phyloP scores from a whole-genome alignment of 495 filamentous ascomycete species.

The Xylaria intraflava region DNA sequence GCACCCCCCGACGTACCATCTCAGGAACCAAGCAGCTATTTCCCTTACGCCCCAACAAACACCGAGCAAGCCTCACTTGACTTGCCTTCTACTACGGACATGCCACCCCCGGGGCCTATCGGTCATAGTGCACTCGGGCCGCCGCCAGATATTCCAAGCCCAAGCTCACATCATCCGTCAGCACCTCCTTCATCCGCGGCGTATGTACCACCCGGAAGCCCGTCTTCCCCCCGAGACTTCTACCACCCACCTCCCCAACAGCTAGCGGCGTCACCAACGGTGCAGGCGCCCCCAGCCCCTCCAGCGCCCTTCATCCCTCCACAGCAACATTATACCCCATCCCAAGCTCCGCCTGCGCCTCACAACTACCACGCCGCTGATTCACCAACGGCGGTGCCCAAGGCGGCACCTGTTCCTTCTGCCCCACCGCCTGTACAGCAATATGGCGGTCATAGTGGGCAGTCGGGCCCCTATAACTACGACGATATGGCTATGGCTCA shows the following conservation, averaged over 20 bases:
- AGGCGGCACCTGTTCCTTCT: slow-evolving; percentile 1
- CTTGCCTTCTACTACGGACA: slow-evolving; percentile 20
- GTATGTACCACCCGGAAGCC: slow-evolving; percentile 1
- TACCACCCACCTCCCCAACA: slow-evolving; percentile 14
- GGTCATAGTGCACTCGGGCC: slow-evolving; percentile 5
- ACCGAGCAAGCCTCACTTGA: slow-evolving; percentile 17
- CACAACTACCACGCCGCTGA: slow-evolving; percentile 13
- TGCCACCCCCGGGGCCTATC: slow-evolving; percentile 19
- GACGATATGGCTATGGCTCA: slow-evolving; percentile 71
- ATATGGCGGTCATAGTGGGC: slow-evolving; percentile 7
- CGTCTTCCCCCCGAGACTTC: slow-evolving; percentile 20
- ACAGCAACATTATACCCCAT: slow-evolving; percentile 11
- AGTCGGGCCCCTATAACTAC: slow-evolving; percentile 17
- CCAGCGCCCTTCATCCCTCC: slow-evolving; percentile 13
- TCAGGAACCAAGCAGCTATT: slow-evolving; percentile 23
- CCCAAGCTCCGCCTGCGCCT: slow-evolving; percentile 12
- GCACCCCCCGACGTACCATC: slow-evolving; percentile 25
- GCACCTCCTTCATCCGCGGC: slow-evolving; percentile 10
- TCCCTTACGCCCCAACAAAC: slow-evolving; percentile 13
- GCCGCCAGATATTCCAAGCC: slow-evolving; percentile 17
- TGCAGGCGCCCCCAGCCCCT: no score
- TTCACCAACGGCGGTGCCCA: slow-evolving; percentile 13
- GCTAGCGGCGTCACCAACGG: no score
- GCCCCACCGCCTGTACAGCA: slow-evolving; percentile 15
- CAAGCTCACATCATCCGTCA: slow-evolving; percentile 24